phyloP scores from a whole-genome alignment of 2,329 filamentous ascomycete genomes.

The Ophiostoma tasmaniense region DNA sequence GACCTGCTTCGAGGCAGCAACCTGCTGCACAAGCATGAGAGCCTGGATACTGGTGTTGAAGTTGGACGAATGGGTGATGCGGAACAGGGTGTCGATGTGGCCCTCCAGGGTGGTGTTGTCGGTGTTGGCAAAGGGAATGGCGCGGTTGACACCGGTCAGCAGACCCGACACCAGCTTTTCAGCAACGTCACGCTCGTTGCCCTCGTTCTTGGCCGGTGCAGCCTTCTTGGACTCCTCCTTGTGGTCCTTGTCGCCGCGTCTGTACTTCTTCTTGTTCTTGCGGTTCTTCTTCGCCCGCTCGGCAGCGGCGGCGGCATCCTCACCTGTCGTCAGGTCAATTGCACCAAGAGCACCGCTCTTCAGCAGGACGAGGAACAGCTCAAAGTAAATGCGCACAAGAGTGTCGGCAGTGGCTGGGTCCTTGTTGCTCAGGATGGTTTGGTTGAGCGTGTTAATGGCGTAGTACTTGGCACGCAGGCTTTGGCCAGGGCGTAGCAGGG shows the following conservation, averaged over 20 bases:
- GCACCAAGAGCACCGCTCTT: conserved; percentile 47
- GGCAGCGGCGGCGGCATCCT: conserved; percentile 26
- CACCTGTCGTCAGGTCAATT: conserved; percentile 30
- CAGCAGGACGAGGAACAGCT: conserved; percentile 72
- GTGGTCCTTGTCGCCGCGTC: conserved; percentile 19
- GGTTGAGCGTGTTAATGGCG: conserved; percentile 91
- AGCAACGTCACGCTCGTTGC: conserved; percentile 57
- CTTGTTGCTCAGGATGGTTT: conserved; percentile 81
- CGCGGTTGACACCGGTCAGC: conserved; percentile 88
- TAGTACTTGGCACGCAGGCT: conserved; percentile 88
- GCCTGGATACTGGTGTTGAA: conserved; percentile 98
- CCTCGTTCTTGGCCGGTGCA: conserved; percentile 19
- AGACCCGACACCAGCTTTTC: conserved; percentile 92
- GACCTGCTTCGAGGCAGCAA: conserved; percentile 71
- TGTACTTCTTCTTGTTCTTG: conserved; percentile 21
- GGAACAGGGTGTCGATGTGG: conserved; percentile 89
- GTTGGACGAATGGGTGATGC: conserved; percentile 93
- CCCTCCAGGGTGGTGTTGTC: conserved; percentile 72
- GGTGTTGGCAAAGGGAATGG: conserved; percentile 81
- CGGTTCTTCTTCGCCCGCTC: conserved; percentile 26
- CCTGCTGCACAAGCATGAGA: conserved; percentile 86
- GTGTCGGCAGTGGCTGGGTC: conserved; percentile 74
- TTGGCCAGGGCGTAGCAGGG: conserved; percentile 80
- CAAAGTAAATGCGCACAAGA: conserved; percentile 85
- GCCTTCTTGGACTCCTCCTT: conserved; percentile 28